phyloP scores from a whole-genome alignment of 148 eudicot genomes.

The Nyssa sinensis region DNA sequence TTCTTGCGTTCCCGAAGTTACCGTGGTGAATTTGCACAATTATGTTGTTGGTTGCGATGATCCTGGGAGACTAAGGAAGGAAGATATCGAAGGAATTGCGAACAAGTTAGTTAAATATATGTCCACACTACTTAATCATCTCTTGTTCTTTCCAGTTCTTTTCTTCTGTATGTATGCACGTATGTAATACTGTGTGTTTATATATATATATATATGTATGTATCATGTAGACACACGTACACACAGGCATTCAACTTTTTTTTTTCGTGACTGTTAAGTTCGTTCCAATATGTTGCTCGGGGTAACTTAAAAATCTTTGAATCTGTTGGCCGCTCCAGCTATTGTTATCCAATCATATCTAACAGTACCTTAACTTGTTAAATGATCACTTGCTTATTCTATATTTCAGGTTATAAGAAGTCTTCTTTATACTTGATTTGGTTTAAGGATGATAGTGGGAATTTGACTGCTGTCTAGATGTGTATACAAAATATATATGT shows the following conservation, averaged over 20 bases:
- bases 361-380: neutral
- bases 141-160: too few relatives aligned
- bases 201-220: too few relatives aligned
- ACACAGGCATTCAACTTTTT: neutral
- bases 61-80: slow-evolving; percentile 54
- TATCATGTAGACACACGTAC: too few relatives aligned
- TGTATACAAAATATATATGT: too few relatives aligned
- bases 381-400: neutral
- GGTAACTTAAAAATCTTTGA: neutral
- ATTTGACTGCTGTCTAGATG: too few relatives aligned
- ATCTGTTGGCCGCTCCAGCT: neutral
- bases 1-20: slow-evolving; percentile 75
- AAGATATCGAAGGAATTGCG: slow-evolving; percentile 67
- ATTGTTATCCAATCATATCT: neutral
- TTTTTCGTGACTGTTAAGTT: neutral
- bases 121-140: too few relatives aligned
- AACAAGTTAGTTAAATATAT: slow-evolving; percentile 47
- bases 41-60: slow-evolving; percentile 64
- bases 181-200: neutral
- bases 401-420: too few relatives aligned
- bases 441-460: too few relatives aligned
- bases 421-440: too few relatives aligned
- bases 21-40: slow-evolving; percentile 68
- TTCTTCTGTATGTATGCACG: too few relatives aligned
- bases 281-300: neutral